Evolutionary conservation across 192 early-diverging fungal genomes (phyloP).

Genomic region (Podila verticillata): DNA sequence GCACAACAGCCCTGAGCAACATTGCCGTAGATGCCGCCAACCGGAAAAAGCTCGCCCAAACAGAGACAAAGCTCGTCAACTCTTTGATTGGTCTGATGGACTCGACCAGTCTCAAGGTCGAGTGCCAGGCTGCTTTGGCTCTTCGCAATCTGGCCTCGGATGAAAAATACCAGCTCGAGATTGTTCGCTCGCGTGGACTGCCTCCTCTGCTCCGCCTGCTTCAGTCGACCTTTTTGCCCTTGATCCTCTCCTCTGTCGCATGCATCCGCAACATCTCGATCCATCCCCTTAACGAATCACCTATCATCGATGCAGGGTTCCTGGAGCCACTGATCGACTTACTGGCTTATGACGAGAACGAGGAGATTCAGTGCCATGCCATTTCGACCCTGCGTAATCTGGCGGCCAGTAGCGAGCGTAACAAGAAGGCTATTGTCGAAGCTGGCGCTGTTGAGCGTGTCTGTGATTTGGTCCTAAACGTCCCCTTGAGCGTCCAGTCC

Average conservation of each 20-base stretch:
- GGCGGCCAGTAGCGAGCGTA: conserved; percentile 79
- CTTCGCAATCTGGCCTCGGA: conserved; percentile 88
- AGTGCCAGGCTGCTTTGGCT: conserved; percentile 89
- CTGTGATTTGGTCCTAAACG: conserved; percentile 61
- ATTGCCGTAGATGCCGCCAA: conserved; percentile 84
- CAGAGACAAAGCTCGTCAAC: conserved; percentile 79
- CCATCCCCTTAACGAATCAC: conserved; percentile 84
- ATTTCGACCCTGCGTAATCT: conserved; percentile 87
- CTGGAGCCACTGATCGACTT: conserved; percentile 73
- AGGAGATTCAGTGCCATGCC: conserved; percentile 89
- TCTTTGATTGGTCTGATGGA: conserved; percentile 81
- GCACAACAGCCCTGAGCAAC: conserved; percentile 88
- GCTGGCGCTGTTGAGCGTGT: conserved; percentile 83
- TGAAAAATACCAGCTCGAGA: conserved; percentile 87
- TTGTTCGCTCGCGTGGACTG: conserved; percentile 81
- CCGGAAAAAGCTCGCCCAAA: conserved; percentile 72
- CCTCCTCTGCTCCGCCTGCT: conserved; percentile 77
- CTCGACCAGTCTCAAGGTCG: conserved; percentile 82
- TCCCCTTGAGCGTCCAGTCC: conserved; percentile 70
- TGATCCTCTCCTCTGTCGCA: conserved; percentile 85
- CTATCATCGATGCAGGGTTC: conserved; percentile 84
- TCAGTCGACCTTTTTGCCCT: conserved; percentile 76
- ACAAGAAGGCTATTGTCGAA: conserved; percentile 78
- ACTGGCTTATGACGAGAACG: conserved; percentile 72
- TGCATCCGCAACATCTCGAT: conserved; percentile 93